A percentile compares a stretch with the other conserved stretches of the same genome.
Evolutionary conservation across 106 monocot species (phyloP).

Genomic region (Phalaenopsis equestris): DNA sequence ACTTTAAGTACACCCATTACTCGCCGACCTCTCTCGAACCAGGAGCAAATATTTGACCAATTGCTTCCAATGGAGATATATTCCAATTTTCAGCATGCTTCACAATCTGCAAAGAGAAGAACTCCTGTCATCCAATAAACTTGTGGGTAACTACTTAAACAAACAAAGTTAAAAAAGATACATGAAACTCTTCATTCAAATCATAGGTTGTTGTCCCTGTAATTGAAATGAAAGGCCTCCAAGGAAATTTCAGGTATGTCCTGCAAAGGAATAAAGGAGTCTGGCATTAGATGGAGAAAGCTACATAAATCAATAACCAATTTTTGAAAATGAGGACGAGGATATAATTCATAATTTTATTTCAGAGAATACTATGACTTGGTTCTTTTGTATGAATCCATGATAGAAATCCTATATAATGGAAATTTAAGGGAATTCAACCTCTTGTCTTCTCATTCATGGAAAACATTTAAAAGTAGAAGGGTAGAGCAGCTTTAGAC

Average conservation of each 20-base stretch:
- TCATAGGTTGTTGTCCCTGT: slow-evolving; percentile 53
- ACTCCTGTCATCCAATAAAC: not conserved
- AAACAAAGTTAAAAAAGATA: slow-evolving; percentile 2
- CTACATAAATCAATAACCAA: too few relatives aligned
- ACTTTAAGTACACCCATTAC: not conserved
- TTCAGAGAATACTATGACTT: too few relatives aligned
- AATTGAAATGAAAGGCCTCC: slow-evolving; percentile 73
- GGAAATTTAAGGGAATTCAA: too few relatives aligned
- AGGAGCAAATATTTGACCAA: slow-evolving; percentile 56
- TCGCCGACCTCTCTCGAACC: slow-evolving; percentile 13
- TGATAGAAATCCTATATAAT: too few relatives aligned
- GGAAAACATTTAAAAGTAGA: too few relatives aligned
- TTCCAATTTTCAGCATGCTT: slow-evolving; percentile 77
- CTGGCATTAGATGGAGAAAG: not conserved
- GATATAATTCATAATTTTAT: too few relatives aligned
- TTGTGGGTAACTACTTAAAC: not conserved
- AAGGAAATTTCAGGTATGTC: slow-evolving; percentile 72
- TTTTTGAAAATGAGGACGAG: too few relatives aligned
- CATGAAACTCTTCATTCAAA: slow-evolving; percentile 43
- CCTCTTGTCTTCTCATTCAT: too few relatives aligned
- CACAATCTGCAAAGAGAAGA: slow-evolving; percentile 34
- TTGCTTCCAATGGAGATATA: slow-evolving; percentile 69
- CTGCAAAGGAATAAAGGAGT: slow-evolving; percentile 23
- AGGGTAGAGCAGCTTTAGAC: too few relatives aligned
- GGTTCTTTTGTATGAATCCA: too few relatives aligned